A percentile compares a stretch with the other conserved stretches of the same genome.
Conservation (phyloP, 352 stramenopile species). For the Globisporangium perplexum region DNA sequence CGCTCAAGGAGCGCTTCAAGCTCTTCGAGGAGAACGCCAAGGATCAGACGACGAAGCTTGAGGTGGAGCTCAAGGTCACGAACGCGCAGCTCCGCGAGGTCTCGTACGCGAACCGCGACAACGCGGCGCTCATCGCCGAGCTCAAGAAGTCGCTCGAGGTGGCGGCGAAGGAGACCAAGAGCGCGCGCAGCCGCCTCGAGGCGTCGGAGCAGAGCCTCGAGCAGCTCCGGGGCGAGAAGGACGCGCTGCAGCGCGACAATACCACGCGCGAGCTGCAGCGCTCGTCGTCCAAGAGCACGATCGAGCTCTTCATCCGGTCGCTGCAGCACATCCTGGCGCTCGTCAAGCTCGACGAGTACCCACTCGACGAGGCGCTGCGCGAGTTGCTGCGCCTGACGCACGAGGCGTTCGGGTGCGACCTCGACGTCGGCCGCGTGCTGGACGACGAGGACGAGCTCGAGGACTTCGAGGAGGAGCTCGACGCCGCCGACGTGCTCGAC, state of each 20-base stretch:
- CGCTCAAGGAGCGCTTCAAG: slow-evolving; percentile 67
- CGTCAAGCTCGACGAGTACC: slow-evolving; percentile 73
- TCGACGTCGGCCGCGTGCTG: slow-evolving; percentile 41
- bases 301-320: slow-evolving; percentile 48
- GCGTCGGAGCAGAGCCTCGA: slow-evolving; percentile 31
- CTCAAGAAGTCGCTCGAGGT: slow-evolving; percentile 49
- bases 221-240: slow-evolving; percentile 44
- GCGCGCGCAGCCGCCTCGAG: slow-evolving; percentile 31
- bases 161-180: slow-evolving; percentile 40
- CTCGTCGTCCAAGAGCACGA: slow-evolving; percentile 44
- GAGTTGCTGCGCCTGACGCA: slow-evolving; percentile 59
- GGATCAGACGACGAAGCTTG: slow-evolving; percentile 73
- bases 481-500: slow-evolving; percentile 41
- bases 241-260: slow-evolving; percentile 55
- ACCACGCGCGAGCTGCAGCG: slow-evolving; percentile 43
- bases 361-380: slow-evolving; percentile 68
- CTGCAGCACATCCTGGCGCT: slow-evolving; percentile 64
- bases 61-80: slow-evolving; percentile 77
- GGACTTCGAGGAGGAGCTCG: slow-evolving; percentile 56
- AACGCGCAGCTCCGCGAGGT: slow-evolving; percentile 66
- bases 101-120: slow-evolving; percentile 70
- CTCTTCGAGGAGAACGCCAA: slow-evolving; percentile 71
- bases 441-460: slow-evolving; percentile 55
- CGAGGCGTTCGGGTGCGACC: slow-evolving; percentile 51
- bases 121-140: slow-evolving; percentile 51